phyloP scores from a whole-genome alignment of 257 asterid genomes.

The Primulina eburnea region DNA sequence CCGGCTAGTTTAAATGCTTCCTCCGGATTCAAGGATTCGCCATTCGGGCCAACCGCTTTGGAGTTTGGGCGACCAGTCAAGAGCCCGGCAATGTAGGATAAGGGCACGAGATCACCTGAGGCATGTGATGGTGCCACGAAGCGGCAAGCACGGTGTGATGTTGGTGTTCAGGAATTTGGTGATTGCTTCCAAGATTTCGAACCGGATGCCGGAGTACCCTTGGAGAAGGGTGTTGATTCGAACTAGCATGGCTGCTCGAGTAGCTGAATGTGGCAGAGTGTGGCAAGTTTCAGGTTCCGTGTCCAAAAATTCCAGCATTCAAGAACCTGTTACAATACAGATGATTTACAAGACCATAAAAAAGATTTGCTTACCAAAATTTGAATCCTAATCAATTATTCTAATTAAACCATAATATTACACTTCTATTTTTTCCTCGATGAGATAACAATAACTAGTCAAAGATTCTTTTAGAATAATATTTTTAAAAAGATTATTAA shows the following conservation, averaged over 20 bases:
- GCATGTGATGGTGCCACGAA: slow-evolving; percentile 52
- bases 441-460: too few species aligned
- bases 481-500: too few species aligned
- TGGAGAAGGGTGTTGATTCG: slow-evolving; percentile 53
- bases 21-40: slow-evolving; percentile 39
- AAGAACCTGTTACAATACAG: slow-evolving; percentile 31
- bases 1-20: slow-evolving; percentile 45
- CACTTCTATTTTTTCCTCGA: too few species aligned
- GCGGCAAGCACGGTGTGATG: slow-evolving; percentile 49
- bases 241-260: slow-evolving; percentile 56
- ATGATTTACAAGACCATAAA: not conserved
- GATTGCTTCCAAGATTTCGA: slow-evolving; percentile 53
- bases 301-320: slow-evolving; percentile 52
- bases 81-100: slow-evolving; percentile 50
- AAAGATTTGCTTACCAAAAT: too few species aligned
- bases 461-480: too few species aligned
- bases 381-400: too few species aligned
- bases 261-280: slow-evolving; percentile 45
- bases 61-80: slow-evolving; percentile 49
- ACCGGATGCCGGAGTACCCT: slow-evolving; percentile 52
- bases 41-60: slow-evolving; percentile 45
- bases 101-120: slow-evolving; percentile 51
- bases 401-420: too few species aligned
- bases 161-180: slow-evolving; percentile 44
- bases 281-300: slow-evolving; percentile 38